Conservation (phyloP, 2,329 filamentous ascomycete genomes). For the Aspergillus intermedius region DNA sequence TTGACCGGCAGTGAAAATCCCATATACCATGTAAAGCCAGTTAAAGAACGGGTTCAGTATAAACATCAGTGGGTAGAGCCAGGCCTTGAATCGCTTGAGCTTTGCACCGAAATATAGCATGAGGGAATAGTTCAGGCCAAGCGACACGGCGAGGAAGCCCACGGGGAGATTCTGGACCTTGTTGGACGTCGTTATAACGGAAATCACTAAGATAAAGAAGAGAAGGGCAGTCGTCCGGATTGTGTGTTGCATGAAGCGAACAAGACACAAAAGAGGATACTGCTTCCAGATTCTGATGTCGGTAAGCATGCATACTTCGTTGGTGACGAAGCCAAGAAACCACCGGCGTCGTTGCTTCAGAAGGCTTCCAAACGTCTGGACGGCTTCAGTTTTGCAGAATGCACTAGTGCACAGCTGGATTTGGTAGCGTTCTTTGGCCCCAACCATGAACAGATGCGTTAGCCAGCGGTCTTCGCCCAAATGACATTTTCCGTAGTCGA, state of each 20-base stretch:
- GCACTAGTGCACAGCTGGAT: constrained; percentile 97
- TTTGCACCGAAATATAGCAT: constrained; percentile 94
- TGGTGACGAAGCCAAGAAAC: constrained; percentile 97
- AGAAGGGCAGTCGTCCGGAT: constrained; percentile 89
- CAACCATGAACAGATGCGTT: constrained; percentile 98
- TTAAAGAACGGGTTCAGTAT: constrained; percentile 94
- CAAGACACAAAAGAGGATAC: constrained; percentile 77
- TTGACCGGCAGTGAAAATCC: constrained; percentile 89
- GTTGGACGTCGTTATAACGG: constrained; percentile 76
- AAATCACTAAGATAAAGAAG: constrained; percentile 89
- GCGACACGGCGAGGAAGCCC: constrained; percentile 85
- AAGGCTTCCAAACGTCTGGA: constrained; percentile 76
- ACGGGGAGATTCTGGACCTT: constrained; percentile 73
- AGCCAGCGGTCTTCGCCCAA: constrained; percentile 94
- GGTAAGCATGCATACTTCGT: constrained; percentile 97
- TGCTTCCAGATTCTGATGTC: constrained; percentile 85
- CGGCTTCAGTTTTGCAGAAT: constrained; percentile 97
- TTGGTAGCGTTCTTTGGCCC: constrained; percentile 84
- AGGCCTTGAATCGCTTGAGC: constrained; percentile 83
- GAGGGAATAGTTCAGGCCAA: constrained; percentile 87
- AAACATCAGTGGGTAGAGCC: constrained; percentile 94
- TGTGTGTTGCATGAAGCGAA: constrained; percentile 92
- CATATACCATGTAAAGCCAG: constrained; percentile 97
- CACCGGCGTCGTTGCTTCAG: constrained; percentile 92
- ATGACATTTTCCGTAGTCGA: constrained; percentile 94